These are phyloP conservation scores for Raphanus hybrid DNA, from an alignment of 441 rosid genomes.

Conservation along the genomic window DNA sequence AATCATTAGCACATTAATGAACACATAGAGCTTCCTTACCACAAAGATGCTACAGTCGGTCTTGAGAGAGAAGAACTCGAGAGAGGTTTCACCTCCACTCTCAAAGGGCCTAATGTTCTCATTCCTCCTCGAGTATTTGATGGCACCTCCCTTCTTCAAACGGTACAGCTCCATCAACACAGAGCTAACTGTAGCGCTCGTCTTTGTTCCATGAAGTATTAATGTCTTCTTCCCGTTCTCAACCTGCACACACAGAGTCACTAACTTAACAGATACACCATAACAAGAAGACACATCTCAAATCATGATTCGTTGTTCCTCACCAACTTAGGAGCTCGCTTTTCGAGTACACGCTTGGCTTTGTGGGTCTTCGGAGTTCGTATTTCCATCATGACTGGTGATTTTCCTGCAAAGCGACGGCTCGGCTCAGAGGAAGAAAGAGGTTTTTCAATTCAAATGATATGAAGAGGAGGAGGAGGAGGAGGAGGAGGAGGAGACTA, in stretches of 20 bases:
- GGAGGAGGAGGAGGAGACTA: slow-evolving; percentile 2
- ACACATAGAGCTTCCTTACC: too few relatives aligned
- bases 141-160: slow-evolving; percentile 74
- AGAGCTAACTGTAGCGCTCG: slow-evolving; percentile 67
- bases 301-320: slow-evolving; percentile 22
- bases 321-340: slow-evolving; percentile 81
- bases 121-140: slow-evolving; percentile 85
- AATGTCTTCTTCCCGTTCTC: slow-evolving; percentile 94
- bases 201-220: slow-evolving; percentile 87
- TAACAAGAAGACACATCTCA: not conserved
- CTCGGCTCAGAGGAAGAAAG: slow-evolving; percentile 26
- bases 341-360: slow-evolving; percentile 68
- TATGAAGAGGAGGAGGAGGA: not conserved
- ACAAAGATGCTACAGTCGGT: slow-evolving; percentile 93
- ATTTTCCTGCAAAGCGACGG: slow-evolving; percentile 15
- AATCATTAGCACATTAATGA: not conserved
- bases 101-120: slow-evolving; percentile 94
- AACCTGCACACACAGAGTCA: slow-evolving; percentile 49
- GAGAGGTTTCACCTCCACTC: slow-evolving; percentile 86
- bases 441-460: slow-evolving; percentile 28
- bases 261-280: not conserved
- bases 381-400: slow-evolving; percentile 56
- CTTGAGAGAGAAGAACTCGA: slow-evolving; percentile 90
- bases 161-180: slow-evolving; percentile 71
- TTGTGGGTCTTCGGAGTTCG: slow-evolving; percentile 61